These are phyloP conservation scores for Salvia miltiorrhiza DNA, from an alignment of 257 asterid genomes.

Conservation along the genomic window DNA sequence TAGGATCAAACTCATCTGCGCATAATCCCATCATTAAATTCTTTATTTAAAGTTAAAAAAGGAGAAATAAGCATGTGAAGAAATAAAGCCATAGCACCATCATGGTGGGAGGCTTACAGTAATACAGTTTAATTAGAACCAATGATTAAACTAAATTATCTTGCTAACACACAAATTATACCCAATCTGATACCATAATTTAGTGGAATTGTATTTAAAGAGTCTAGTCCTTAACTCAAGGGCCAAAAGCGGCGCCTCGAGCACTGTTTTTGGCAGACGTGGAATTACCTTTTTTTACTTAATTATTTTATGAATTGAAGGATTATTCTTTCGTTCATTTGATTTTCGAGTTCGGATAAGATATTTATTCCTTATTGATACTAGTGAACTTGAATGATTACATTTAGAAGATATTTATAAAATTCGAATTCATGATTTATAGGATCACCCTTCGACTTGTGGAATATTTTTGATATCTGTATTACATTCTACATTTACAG, in stretches of 20 bases:
- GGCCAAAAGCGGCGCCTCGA: constrained; percentile 26
- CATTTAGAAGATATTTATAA: no score
- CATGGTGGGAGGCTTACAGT: constrained; percentile 20
- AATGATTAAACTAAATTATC: constrained; percentile 28
- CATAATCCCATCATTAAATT: constrained; percentile 11
- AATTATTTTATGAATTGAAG: neutral
- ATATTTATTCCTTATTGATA: no score
- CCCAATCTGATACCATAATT: neutral
- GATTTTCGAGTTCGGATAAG: neutral
- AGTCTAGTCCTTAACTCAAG: constrained; percentile 18
- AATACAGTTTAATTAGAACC: constrained; percentile 20
- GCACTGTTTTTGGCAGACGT: constrained; percentile 1
- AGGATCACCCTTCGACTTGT: no score
- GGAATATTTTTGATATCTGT: no score
- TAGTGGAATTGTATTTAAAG: neutral
- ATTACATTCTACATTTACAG: neutral
- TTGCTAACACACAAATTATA: neutral
- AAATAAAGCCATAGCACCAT: constrained; percentile 27
- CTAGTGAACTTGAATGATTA: no score
- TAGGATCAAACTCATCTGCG: constrained; percentile 14
- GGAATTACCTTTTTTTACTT: neutral
- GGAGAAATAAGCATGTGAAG: constrained; percentile 25
- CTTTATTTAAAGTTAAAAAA: constrained; percentile 13
- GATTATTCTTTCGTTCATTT: neutral
- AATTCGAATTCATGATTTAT: no score